A percentile compares a stretch with the other conserved stretches of the same genome.
Conservation (phyloP, 805 yeast species). For the Wickerhamomyces subpelliculosus region DNA sequence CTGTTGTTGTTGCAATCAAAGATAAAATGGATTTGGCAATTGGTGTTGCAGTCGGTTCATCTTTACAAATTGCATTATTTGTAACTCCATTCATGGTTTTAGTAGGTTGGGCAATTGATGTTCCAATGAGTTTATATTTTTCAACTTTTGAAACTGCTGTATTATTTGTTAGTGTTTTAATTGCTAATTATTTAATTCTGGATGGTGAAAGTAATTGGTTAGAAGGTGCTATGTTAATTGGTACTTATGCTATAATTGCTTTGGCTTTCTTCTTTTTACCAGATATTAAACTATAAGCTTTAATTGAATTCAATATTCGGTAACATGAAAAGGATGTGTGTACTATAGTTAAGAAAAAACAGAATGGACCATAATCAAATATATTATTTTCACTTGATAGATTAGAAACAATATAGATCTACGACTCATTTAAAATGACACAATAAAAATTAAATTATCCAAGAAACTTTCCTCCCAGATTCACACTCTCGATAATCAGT, state of each 20-base stretch:
- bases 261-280: constrained; percentile 90
- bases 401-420: no score
- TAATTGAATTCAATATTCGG: no score
- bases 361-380: no score
- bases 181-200: constrained; percentile 77
- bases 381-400: no score
- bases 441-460: no score
- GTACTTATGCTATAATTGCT: constrained; percentile 82
- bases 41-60: constrained; percentile 95
- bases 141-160: constrained; percentile 92
- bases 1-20: constrained; percentile 88
- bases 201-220: constrained; percentile 97
- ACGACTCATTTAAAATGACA: no score
- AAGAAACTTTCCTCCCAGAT: no score
- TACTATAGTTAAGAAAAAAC: no score
- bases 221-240: constrained; percentile 88
- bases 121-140: constrained; percentile 89
- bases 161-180: constrained; percentile 80
- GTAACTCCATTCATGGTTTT: constrained; percentile 94
- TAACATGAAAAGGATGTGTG: no score
- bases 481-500: no score
- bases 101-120: constrained; percentile 86
- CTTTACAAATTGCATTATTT: constrained; percentile 90
- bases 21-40: constrained; percentile 97
- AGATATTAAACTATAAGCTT: constrained; percentile 27